Base-by-base conservation (phyloP, 805 yeast genomes). In the Debaryomyces tyrocola region DNA sequence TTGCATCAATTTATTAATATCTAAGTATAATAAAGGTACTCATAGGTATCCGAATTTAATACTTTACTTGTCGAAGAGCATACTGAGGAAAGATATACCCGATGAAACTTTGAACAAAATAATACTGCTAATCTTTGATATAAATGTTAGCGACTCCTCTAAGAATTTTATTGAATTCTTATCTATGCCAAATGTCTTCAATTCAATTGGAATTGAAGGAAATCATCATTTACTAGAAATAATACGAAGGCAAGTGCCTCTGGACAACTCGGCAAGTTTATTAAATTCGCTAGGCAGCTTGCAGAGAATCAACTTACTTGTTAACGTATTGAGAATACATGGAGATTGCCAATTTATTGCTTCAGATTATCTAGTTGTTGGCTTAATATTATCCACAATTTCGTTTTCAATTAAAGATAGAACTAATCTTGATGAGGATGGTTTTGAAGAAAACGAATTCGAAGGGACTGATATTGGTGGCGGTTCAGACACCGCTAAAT, bases 371-470 rank as follows among this genome's bases (percentile, higher is more conserved):
- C 11, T 37, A 11, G 35, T 53, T 6, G 41, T 66, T 11, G 59
- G 53, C 1, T 42, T 54, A 4, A 52, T 65, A 12, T 53, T 66
- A 18, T 47, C 55, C 6, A 33, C 41, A 9, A 44, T 60, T 14
- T 37, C 53, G n/a, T 58, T 60, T 33, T 51, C 63, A 6, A 39
- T 62, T 20, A 18, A 50, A 45, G 52, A 60, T 15, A 11, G 20
- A 12, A 47, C 54, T 20, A 59, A 53, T 40, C 58, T 56, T 37
- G 53, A 52, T 21, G 55, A 54, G n/a, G 59, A 58, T 38, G 59
- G 51, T 33, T 54, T 52, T 14, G 35, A 41, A 8, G 17, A 31
- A 31, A 35, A 39, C 21, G 35, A 27, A 5, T 18, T 33, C 3
- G 31, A 33, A 39, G 51, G 10, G 54, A 29, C 21, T 45, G 49